Percentiles rank a stretch among this genome's conserved stretches.
These are phyloP conservation scores for Avena atlantica DNA, from an alignment of 176 grass and related monocot genomes.

Conservation along the genomic window DNA sequence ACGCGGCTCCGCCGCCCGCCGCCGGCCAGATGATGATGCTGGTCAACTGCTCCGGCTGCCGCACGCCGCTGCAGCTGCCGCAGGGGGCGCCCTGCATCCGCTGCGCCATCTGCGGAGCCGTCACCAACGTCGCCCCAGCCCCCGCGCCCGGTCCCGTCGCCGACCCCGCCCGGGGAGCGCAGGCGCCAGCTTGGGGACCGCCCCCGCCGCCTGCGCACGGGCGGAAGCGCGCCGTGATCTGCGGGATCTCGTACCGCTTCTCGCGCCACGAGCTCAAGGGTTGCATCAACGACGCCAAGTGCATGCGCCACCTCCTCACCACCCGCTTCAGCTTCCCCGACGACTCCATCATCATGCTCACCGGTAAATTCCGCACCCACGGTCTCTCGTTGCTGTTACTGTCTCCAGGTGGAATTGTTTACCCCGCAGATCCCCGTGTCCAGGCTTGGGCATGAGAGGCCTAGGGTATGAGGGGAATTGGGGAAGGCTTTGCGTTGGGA, in stretches of 20 bases:
- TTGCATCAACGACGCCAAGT: conserved; percentile 97
- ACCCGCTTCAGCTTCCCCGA: conserved; percentile 93
- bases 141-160: conserved; percentile 7
- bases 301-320: conserved; percentile 89
- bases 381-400: background rate
- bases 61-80: conserved; percentile 79
- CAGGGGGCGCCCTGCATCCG: conserved; percentile 81
- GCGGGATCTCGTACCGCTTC: conserved; percentile 90
- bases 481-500: conserved; percentile 15
- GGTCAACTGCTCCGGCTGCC: conserved; percentile 88
- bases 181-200: conserved; percentile 27
- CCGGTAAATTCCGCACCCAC: conserved; percentile 43
- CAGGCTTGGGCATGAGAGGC: background rate
- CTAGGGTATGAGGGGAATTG: background rate
- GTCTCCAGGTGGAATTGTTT: background rate
- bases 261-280: conserved; percentile 97
- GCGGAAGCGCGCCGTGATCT: conserved; percentile 88
- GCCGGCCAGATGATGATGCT: conserved; percentile 72
- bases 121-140: conserved; percentile 69
- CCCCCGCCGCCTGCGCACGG: conserved; percentile 78
- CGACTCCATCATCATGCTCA: conserved; percentile 95
- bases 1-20: background rate
- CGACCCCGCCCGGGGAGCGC: conserved; percentile 35
- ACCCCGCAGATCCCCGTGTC: no score
- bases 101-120: conserved; percentile 77